These are phyloP conservation scores for Aotearoamyces nothofagi DNA, from an alignment of 2,329 filamentous ascomycete genomes.

Conservation along the genomic window DNA sequence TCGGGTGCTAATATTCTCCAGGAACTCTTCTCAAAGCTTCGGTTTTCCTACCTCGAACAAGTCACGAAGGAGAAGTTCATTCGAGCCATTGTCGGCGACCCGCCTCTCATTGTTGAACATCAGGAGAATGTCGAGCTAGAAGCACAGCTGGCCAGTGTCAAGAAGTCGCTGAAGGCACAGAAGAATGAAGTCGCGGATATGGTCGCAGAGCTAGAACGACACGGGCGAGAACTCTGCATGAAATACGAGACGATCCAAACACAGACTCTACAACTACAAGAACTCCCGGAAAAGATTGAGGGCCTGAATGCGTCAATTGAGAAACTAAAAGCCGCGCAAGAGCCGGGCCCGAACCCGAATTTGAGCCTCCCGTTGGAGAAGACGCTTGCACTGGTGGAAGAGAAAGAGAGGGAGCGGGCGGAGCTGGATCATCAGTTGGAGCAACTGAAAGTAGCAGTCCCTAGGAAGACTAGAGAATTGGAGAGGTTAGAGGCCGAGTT, in stretches of 20 bases:
- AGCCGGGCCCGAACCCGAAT: conserved; percentile 26
- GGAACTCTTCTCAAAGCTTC: conserved; percentile 88
- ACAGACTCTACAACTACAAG: conserved; percentile 31
- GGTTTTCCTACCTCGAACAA: conserved; percentile 95
- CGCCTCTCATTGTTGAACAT: conserved; percentile 69
- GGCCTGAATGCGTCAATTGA: conserved; percentile 32
- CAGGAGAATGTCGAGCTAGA: conserved; percentile 73
- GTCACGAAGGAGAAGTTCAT: conserved; percentile 98
- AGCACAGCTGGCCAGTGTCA: conserved; percentile 50
- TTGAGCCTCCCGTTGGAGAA: conserved; percentile 41
- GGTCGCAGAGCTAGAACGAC: conserved; percentile 55
- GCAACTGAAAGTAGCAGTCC: conserved; percentile 42
- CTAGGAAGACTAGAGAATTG: conserved; percentile 49
- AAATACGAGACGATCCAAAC: conserved; percentile 34
- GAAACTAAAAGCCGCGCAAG: conserved; percentile 27
- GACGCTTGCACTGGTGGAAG: conserved; percentile 36
- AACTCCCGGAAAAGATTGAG: conserved; percentile 33
- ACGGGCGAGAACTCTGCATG: conserved; percentile 39
- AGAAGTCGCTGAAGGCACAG: conserved; percentile 61
- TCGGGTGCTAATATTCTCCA: too few relatives aligned
- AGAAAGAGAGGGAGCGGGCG: conserved; percentile 32
- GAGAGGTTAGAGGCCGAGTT: conserved; percentile 55
- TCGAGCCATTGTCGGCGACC: conserved; percentile 78
- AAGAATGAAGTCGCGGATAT: conserved; percentile 67
- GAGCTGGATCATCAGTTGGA: conserved; percentile 50